Evolutionary conservation across 176 grass and related monocot genomes (phyloP).

Genomic region (Rhynchospora pubera): DNA sequence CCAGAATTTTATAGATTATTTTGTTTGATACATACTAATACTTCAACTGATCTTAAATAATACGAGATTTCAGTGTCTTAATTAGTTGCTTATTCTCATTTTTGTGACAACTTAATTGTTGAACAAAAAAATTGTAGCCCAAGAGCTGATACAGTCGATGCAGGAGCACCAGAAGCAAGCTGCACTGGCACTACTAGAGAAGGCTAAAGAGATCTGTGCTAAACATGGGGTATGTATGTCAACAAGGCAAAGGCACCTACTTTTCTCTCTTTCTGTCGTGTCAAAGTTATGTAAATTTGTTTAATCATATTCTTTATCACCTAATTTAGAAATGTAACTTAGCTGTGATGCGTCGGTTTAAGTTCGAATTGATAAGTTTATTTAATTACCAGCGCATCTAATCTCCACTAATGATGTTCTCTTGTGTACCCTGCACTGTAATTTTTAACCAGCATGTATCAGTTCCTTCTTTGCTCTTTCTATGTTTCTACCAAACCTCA

Average conservation of each 20-base stretch:
- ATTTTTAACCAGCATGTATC: background rate
- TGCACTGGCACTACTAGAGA: conserved; percentile 39
- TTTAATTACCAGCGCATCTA: background rate
- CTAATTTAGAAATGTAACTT: background rate
- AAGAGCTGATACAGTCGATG: conserved; percentile 46
- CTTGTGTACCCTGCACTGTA: background rate
- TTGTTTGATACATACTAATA: background rate
- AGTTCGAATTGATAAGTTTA: background rate
- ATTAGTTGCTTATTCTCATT: background rate
- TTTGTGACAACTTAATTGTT: background rate
- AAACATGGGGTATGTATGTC: conserved; percentile 53
- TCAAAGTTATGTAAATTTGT: background rate
- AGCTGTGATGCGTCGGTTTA: background rate
- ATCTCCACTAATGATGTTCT: background rate
- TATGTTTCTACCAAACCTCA: background rate
- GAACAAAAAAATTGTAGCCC: conserved; percentile 14
- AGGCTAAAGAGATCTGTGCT: conserved; percentile 41
- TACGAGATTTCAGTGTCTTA: background rate
- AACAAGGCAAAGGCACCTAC: background rate
- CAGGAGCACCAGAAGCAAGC: conserved; percentile 50
- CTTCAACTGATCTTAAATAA: background rate
- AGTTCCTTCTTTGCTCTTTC: background rate
- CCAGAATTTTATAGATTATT: background rate
- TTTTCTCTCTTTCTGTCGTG: background rate
- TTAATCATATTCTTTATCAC: background rate